Conservation (phyloP, 208 protist genomes). For the Leishmania mexicana region DNA sequence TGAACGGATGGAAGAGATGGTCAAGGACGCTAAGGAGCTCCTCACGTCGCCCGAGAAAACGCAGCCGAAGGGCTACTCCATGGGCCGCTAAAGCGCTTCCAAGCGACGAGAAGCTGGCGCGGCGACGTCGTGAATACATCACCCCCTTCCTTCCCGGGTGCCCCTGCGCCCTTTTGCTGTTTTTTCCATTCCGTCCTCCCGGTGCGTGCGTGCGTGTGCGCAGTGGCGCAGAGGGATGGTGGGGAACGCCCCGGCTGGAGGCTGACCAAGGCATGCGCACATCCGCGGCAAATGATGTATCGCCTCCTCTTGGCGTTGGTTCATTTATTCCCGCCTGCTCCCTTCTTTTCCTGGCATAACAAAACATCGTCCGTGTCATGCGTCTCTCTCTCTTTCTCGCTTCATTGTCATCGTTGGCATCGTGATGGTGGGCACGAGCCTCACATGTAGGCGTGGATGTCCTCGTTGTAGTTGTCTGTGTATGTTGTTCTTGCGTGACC, state of each 20-base stretch:
- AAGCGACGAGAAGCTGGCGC: not conserved
- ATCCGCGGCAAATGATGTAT: not conserved
- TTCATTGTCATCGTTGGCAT: not conserved
- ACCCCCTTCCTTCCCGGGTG: not conserved
- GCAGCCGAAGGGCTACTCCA: slow-evolving; percentile 62
- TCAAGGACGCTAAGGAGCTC: slow-evolving; percentile 65
- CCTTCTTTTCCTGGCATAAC: not conserved
- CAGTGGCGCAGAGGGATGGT: not conserved
- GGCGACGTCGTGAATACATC: not conserved
- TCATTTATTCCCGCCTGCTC: not conserved
- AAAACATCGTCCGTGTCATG: not conserved
- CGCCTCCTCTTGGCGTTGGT: not conserved
- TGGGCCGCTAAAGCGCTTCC: slow-evolving; percentile 16
- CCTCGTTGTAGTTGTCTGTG: not conserved
- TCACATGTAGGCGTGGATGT: not conserved
- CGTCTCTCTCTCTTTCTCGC: not conserved
- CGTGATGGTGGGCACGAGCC: not conserved
- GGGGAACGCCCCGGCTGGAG: not conserved
- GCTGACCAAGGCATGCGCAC: not conserved
- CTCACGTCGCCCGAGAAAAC: slow-evolving; percentile 59
- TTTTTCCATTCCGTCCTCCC: not conserved
- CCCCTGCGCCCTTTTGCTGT: not conserved
- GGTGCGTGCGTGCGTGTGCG: not conserved
- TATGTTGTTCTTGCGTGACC: not conserved
- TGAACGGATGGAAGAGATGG: slow-evolving; percentile 69